Percentiles rank a stretch among this genome's conserved stretches.
phyloP scores from a whole-genome alignment of 2,329 filamentous ascomycete species.

The Elsinoe necatrix region DNA sequence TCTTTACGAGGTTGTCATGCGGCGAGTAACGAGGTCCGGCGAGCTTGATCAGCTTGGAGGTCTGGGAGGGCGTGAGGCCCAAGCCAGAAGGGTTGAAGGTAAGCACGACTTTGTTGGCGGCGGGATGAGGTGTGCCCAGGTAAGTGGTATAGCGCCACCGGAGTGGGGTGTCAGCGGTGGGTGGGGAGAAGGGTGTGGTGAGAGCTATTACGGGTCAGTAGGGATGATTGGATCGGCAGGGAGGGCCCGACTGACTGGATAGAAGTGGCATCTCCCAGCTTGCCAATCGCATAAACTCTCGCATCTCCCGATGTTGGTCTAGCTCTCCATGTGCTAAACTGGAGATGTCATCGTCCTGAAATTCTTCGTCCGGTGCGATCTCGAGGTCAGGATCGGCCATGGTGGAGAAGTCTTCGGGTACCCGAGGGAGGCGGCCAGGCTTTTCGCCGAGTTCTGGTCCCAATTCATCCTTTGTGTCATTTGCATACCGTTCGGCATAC shows the following conservation, averaged over 20 bases:
- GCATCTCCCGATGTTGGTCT: conserved; percentile 76
- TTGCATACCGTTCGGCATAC: conserved; percentile 2
- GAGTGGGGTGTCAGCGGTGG: conserved; percentile 59
- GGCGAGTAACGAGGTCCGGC: conserved; percentile 83
- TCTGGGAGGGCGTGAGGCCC: conserved; percentile 57
- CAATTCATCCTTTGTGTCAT: conserved; percentile 15
- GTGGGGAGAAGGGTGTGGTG: conserved; percentile 80
- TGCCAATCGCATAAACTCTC: conserved; percentile 77
- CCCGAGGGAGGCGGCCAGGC: conserved; percentile 1
- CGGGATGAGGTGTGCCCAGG: conserved; percentile 87
- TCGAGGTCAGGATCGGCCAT: conserved; percentile 24
- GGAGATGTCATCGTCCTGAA: conserved; percentile 76
- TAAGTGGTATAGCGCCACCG: conserved; percentile 97
- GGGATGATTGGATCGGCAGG: neutral
- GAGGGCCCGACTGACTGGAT: conserved; percentile 50
- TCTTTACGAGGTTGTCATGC: conserved; percentile 68
- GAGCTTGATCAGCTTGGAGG: conserved; percentile 78
- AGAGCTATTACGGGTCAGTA: conserved; percentile 32
- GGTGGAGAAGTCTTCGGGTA: conserved; percentile 20
- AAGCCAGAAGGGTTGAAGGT: conserved; percentile 75
- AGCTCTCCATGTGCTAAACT: conserved; percentile 76
- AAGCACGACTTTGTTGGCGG: conserved; percentile 86
- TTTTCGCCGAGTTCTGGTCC: conserved; percentile 15
- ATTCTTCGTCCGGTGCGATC: conserved; percentile 38
- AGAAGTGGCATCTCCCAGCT: conserved; percentile 96